Percentiles rank a stretch among this genome's conserved stretches.
These are phyloP conservation scores for Ulmus americana DNA, from an alignment of 331 rosid species.

Conservation along the genomic window DNA sequence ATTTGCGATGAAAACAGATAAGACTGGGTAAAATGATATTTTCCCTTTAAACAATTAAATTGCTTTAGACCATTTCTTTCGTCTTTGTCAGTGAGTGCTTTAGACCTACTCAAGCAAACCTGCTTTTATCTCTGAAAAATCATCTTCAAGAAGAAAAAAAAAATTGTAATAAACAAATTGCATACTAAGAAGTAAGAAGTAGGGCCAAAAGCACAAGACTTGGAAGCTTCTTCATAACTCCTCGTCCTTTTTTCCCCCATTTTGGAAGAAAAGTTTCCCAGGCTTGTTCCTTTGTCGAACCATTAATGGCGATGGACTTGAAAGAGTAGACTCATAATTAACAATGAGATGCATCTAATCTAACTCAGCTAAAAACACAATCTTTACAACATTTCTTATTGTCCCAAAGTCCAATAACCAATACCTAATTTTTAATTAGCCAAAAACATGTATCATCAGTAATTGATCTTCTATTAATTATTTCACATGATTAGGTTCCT, in stretches of 20 bases:
- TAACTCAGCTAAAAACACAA: neutral
- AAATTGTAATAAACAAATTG: no score
- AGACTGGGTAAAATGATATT: no score
- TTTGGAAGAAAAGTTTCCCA: neutral
- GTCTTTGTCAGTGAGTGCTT: constrained; percentile 1
- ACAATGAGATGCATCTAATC: neutral
- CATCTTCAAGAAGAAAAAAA: constrained; percentile 3
- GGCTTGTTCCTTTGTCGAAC: neutral
- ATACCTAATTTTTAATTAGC: no score
- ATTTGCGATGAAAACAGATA: no score
- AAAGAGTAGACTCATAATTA: neutral
- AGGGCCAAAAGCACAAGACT: neutral
- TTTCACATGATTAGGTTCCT: no score
- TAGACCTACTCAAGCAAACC: constrained; percentile 30
- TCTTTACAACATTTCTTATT: neutral
- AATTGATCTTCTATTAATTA: no score
- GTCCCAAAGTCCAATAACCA: no score
- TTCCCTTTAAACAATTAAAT: no score
- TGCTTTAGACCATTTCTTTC: no score
- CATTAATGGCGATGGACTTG: neutral
- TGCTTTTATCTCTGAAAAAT: constrained; percentile 38
- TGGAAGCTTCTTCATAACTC: constrained; percentile 1
- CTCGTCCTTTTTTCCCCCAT: neutral
- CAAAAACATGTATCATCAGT: no score
- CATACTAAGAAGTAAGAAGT: neutral